These are phyloP conservation scores for Emergomyces orientalis DNA, from an alignment of 2,329 filamentous ascomycete genomes.

Conservation along the genomic window DNA sequence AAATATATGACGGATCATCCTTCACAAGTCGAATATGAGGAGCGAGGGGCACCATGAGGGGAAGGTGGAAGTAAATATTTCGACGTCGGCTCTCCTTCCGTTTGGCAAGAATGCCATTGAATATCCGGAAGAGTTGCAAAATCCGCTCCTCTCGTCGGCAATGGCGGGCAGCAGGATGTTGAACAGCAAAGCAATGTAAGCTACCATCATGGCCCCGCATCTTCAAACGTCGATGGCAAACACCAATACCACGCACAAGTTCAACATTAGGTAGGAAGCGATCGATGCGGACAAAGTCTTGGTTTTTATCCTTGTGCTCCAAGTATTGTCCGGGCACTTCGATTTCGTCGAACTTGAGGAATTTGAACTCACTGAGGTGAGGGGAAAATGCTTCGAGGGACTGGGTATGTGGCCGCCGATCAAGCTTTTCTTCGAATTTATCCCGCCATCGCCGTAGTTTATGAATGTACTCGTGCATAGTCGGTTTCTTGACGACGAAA, in stretches of 20 bases:
- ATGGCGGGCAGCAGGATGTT: conserved; percentile 86
- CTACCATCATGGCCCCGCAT: conserved; percentile 97
- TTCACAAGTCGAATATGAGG: conserved; percentile 92
- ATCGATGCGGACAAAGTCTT: conserved; percentile 95
- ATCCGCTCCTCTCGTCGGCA: conserved; percentile 92
- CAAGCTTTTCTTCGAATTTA: conserved; percentile 95
- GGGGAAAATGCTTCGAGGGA: conserved; percentile 80
- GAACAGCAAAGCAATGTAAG: conserved; percentile 90
- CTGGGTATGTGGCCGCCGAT: conserved; percentile 63
- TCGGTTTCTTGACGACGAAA: conserved; percentile 89
- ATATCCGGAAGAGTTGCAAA: conserved; percentile 89
- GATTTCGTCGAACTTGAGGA: conserved; percentile 97
- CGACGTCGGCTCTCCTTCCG: conserved; percentile 91
- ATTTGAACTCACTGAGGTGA: conserved; percentile 90
- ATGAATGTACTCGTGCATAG: conserved; percentile 97
- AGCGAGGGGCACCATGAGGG: conserved; percentile 88
- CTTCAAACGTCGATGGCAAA: conserved; percentile 85
- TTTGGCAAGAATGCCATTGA: conserved; percentile 84
- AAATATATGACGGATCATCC: conserved; percentile 89
- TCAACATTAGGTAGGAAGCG: conserved; percentile 93
- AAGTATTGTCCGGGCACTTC: conserved; percentile 96
- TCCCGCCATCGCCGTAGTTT: conserved; percentile 93
- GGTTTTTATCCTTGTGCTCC: conserved; percentile 97
- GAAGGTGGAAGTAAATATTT: conserved; percentile 92
- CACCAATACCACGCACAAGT: conserved; percentile 77